Base-by-base conservation (phyloP, 108 stramenopile genomes). In the Parietichytrium sp. region DNA sequence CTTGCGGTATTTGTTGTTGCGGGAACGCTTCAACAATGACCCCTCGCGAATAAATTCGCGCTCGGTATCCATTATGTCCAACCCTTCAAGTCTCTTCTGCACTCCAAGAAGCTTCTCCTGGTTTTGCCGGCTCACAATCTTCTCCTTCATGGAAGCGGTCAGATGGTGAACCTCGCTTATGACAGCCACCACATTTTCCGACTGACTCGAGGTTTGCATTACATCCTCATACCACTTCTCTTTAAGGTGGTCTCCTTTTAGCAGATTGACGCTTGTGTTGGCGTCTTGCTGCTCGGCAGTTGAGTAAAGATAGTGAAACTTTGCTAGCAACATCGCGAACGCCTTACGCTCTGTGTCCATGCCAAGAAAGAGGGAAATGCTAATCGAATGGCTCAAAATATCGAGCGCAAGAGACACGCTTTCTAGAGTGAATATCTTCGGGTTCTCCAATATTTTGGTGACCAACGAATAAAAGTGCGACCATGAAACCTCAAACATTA, bases 201-300 rank as follows among this genome's bases (percentile, higher is more conserved):
- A 7, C 13, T 33, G 6, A 27, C 61, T 45, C 29, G 61, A 72
- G 10, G 61, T 45, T 33, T 42, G 36, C 61, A 72, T 72, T n/a
- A 72, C 61, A 2, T 72, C 61, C 20, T 33, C 42, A 25, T 72
- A 72, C 61, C 61, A 72, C 2, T 72, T 72, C 23, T 72, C 61
- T 27, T 72, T 72, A n/a, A 72, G 61, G 20, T 72, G 61, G 38
- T 72, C 61, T n/a, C 61, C 61, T 25, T 72, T 72, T 33, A 72
- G 20, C 20, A 72, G 38, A 42, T 42, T 42, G 23, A 72, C 10
- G n/a, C n/a, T n/a, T n/a, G 29, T 45, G 3, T 38, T 38, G 6
- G 42, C 10, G 6, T 33, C 10, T 2, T 38, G 38, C 6, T 13
- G 38, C n/a, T 36, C 20, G 0, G 36, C 42, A 27, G 36, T 72